Evolutionary conservation across 2,329 filamentous ascomycete genomes (phyloP).

Genomic region (Xylariomycetidae sp.): DNA sequence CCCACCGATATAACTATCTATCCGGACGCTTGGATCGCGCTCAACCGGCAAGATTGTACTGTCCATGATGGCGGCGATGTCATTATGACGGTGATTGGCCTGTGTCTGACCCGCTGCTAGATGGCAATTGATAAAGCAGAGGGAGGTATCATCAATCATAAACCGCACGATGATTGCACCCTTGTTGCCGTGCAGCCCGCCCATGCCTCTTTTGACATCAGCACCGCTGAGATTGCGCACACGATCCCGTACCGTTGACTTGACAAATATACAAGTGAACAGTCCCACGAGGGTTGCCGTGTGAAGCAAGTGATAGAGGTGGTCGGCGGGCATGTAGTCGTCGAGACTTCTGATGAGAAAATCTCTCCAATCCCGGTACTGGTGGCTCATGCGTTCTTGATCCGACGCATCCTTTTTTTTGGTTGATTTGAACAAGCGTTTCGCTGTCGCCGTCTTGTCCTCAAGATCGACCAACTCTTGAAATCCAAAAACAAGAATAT

Average conservation of each 20-base stretch:
- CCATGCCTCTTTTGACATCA: constrained; percentile 94
- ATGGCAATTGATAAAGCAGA: constrained; percentile 98
- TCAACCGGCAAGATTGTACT: constrained; percentile 68
- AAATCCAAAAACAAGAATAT: constrained; percentile 93
- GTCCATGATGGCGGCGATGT: constrained; percentile 86
- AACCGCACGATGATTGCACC: constrained; percentile 91
- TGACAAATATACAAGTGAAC: constrained; percentile 95
- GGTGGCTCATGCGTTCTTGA: constrained; percentile 90
- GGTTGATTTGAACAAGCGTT: constrained; percentile 86
- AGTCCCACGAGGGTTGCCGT: constrained; percentile 87
- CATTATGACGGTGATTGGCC: constrained; percentile 86
- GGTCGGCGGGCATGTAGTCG: constrained; percentile 71
- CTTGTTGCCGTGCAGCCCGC: constrained; percentile 93
- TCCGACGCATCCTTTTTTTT: constrained; percentile 72
- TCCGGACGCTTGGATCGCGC: constrained; percentile 59
- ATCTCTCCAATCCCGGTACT: constrained; percentile 95
- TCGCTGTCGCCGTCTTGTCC: constrained; percentile 96
- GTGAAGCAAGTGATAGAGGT: constrained; percentile 81
- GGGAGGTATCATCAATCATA: constrained; percentile 83
- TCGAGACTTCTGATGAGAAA: constrained; percentile 79
- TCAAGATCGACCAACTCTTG: constrained; percentile 98
- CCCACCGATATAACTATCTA: constrained; percentile 82
- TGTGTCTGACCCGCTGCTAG: constrained; percentile 89
- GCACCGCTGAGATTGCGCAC: constrained; percentile 74
- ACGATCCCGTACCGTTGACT: constrained; percentile 68